Conservation (phyloP, 176 grass and related monocot genomes). For the Avena sativa region DNA sequence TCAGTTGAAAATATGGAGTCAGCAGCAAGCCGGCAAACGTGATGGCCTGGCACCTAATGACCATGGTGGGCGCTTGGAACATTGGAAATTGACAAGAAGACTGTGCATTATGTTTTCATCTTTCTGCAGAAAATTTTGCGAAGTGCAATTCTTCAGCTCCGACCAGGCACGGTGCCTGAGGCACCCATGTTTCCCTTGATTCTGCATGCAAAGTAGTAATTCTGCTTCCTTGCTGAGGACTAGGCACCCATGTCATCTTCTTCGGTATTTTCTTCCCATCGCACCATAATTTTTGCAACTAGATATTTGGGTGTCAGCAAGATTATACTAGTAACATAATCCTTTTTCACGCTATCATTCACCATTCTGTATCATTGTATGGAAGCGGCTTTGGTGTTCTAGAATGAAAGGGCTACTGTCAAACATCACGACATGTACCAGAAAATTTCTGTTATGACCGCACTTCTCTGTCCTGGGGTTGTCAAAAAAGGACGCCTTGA, state of each 20-base stretch:
- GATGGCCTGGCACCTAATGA: neutral
- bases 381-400: neutral
- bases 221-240: neutral
- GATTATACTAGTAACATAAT: neutral
- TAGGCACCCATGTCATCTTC: neutral
- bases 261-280: neutral
- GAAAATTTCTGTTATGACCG: neutral
- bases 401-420: neutral
- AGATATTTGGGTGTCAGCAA: neutral
- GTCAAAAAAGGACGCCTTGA: neutral
- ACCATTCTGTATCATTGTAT: constrained; percentile 15
- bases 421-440: neutral
- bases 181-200: neutral
- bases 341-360: neutral
- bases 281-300: neutral
- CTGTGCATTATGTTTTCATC: neutral
- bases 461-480: neutral
- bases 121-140: neutral
- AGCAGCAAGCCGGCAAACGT: neutral
- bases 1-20: neutral
- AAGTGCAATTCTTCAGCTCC: neutral
- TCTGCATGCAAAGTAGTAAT: neutral
- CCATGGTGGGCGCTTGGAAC: neutral
- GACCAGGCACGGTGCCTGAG: neutral
- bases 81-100: neutral